Conservation (phyloP, 108 stramenopile genomes). For the Parietichytrium sp. region DNA sequence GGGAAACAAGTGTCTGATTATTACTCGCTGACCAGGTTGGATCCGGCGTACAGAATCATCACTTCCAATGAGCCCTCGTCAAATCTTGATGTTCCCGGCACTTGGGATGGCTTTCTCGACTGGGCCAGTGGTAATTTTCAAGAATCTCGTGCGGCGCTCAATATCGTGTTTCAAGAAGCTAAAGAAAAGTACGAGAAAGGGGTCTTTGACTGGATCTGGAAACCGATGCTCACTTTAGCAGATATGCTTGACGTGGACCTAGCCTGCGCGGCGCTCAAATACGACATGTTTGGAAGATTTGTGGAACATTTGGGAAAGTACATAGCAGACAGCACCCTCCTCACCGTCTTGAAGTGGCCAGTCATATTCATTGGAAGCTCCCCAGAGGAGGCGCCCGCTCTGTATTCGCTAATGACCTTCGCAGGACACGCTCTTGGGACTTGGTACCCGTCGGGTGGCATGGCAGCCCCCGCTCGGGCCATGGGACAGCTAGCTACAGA, state of each 20-base stretch:
- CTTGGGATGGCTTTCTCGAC: background rate
- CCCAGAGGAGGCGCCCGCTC: background rate
- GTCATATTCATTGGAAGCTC: slow-evolving; percentile 29
- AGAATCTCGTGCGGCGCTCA: background rate
- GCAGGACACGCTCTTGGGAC: slow-evolving; percentile 31
- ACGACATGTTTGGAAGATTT: slow-evolving; percentile 29
- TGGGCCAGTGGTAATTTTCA: background rate
- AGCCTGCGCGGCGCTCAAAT: background rate
- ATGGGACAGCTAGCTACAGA: background rate
- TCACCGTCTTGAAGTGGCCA: slow-evolving; percentile 18
- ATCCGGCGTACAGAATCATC: slow-evolving; percentile 7
- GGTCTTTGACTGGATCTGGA: slow-evolving; percentile 26
- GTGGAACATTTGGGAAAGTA: background rate
- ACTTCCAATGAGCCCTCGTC: background rate
- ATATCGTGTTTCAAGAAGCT: slow-evolving; percentile 3
- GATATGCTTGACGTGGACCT: background rate
- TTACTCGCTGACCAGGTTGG: background rate
- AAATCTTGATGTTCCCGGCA: background rate
- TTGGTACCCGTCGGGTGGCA: background rate
- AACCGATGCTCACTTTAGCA: background rate
- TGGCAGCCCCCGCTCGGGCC: background rate
- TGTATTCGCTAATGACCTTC: slow-evolving; percentile 25
- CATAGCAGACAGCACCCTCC: background rate
- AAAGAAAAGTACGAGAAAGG: slow-evolving; percentile 29
- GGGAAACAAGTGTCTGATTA: background rate